Evolutionary conservation across 352 stramenopile genomes (phyloP).

Genomic region (Phytophthora chlamydospora): DNA sequence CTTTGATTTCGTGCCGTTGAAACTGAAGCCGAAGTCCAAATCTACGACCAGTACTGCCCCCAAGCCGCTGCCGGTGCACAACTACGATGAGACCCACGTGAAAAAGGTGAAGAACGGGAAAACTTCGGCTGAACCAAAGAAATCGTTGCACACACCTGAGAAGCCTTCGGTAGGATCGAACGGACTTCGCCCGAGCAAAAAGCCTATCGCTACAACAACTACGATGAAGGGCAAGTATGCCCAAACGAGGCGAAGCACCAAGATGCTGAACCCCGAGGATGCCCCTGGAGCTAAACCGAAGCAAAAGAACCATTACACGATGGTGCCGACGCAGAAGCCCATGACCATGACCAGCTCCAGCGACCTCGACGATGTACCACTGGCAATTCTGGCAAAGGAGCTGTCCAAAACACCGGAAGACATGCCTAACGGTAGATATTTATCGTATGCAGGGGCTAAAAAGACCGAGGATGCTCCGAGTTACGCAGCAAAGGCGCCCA

Average conservation of each 20-base stretch:
- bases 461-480: conserved; percentile 34
- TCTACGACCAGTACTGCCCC: conserved; percentile 12
- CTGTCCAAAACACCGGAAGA: conserved; percentile 25
- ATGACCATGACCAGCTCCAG: neutral
- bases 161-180: conserved; percentile 48
- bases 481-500: conserved; percentile 16
- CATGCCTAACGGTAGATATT: conserved; percentile 41
- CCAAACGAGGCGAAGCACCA: conserved; percentile 47
- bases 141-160: neutral
- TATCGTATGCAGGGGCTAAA: conserved; percentile 45
- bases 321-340: conserved; percentile 20
- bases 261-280: conserved; percentile 42
- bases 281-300: conserved; percentile 15
- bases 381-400: conserved; percentile 29
- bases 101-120: conserved; percentile 15
- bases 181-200: conserved; percentile 42
- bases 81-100: conserved; percentile 24
- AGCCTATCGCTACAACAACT: conserved; percentile 34
- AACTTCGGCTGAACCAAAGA: conserved; percentile 6
- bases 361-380: conserved; percentile 33
- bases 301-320: conserved; percentile 27
- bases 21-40: conserved; percentile 36
- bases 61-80: conserved; percentile 40
- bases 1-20: conserved; percentile 39
- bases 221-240: conserved; percentile 50